These are phyloP conservation scores for Fibroporia radiculosa DNA, from an alignment of 768 basidiomycete species.

Conservation along the genomic window DNA sequence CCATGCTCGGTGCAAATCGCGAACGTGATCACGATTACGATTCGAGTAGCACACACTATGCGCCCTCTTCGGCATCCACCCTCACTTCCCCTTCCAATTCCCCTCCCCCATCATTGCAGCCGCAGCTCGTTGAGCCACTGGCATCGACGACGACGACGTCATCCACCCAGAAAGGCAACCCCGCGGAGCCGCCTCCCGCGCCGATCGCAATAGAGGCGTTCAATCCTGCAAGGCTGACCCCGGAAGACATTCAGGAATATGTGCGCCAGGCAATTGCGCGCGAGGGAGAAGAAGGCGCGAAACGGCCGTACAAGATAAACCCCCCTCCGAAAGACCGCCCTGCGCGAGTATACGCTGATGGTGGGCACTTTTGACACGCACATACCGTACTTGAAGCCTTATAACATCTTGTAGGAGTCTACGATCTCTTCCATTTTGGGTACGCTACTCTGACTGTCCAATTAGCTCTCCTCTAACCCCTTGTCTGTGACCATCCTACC, in stretches of 20 bases:
- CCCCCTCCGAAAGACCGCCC: conserved; percentile 74
- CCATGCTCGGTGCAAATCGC: conserved; percentile 36
- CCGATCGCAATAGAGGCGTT: conserved; percentile 29
- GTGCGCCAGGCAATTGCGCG: conserved; percentile 73
- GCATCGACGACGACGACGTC: conserved; percentile 5
- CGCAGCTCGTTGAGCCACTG: conserved; percentile 3
- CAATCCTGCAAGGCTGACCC: conserved; percentile 59
- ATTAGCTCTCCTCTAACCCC: not conserved
- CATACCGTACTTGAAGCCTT: not conserved
- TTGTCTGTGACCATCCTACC: not conserved
- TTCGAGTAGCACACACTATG: conserved; percentile 14
- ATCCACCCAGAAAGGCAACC: conserved; percentile 6
- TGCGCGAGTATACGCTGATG: conserved; percentile 90
- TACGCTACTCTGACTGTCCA: too few species aligned
- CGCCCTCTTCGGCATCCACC: conserved; percentile 10
- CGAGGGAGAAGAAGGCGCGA: conserved; percentile 33
- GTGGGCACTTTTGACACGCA: conserved; percentile 31
- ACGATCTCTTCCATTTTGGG: conserved; percentile 97
- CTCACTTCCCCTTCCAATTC: conserved; percentile 3
- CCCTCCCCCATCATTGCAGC: not conserved
- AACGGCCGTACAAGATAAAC: conserved; percentile 68
- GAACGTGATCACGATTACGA: conserved; percentile 15
- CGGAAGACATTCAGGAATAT: conserved; percentile 75
- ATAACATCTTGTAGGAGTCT: conserved; percentile 56
- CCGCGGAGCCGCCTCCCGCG: conserved; percentile 16